Percentiles rank a stretch among this genome's conserved stretches.
Conservation (phyloP, 768 basidiomycete species). For the Tubosaeta sp. region DNA sequence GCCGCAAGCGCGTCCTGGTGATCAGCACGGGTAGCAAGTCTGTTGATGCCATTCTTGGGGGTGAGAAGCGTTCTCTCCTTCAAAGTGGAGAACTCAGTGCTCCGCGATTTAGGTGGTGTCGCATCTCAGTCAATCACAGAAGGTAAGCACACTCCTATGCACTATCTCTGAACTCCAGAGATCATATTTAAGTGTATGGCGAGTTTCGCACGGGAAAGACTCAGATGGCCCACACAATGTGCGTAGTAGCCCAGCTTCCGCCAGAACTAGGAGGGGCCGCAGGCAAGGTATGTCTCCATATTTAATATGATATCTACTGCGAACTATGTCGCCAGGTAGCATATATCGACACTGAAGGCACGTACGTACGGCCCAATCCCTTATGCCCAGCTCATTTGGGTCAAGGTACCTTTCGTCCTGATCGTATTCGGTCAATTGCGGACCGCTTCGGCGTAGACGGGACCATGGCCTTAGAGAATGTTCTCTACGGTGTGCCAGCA, state of each 20-base stretch:
- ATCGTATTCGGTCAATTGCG: constrained; percentile 86
- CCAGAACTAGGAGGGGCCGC: constrained; percentile 85
- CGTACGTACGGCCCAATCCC: background rate
- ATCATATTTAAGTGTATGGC: constrained; percentile 67
- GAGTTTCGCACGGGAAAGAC: constrained; percentile 97
- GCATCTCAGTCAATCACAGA: constrained; percentile 94
- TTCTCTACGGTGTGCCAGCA: constrained; percentile 66
- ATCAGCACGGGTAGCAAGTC: constrained; percentile 93
- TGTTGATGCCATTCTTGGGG: constrained; percentile 86
- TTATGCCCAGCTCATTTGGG: constrained; percentile 19
- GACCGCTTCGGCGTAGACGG: constrained; percentile 93
- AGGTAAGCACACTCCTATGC: constrained; percentile 39
- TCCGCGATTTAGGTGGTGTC: constrained; percentile 58
- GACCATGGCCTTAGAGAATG: constrained; percentile 81
- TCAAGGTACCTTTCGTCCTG: constrained; percentile 91
- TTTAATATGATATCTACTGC: constrained; percentile 1
- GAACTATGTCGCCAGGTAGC: constrained; percentile 54
- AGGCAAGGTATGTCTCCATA: constrained; percentile 57
- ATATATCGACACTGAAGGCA: constrained; percentile 87
- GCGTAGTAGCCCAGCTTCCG: constrained; percentile 85
- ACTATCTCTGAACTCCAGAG: background rate
- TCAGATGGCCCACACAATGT: constrained; percentile 93
- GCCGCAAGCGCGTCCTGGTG: constrained; percentile 69
- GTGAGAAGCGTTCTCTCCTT: constrained; percentile 35
- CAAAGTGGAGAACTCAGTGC: background rate